Base-by-base conservation (phyloP, 176 grass and related monocot genomes). In the Eragrostis curvula region DNA sequence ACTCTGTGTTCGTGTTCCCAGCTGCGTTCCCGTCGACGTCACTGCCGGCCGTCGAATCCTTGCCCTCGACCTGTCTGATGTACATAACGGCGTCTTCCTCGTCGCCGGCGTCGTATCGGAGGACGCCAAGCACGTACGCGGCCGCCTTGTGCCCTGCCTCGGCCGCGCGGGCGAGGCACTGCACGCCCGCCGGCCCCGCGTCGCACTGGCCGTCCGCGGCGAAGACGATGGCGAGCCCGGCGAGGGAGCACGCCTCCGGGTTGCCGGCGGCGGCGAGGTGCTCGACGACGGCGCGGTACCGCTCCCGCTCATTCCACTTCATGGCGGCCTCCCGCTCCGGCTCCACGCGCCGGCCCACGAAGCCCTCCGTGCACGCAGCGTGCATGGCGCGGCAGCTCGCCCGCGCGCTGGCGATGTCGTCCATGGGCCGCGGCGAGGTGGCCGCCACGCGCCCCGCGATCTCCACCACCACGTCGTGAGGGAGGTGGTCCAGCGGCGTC, bases 211-310 rank as follows among this genome's bases (percentile, higher is more conserved):
- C 7, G 0, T 2, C 32, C 3, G 32, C 4, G 3, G 50, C 9
- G 49, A 88, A 89, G 52, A 70, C 24, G 6, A 76, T 63, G 16
- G 1, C 10, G 17, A 82, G 5, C 27, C 76, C 70, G 7, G 15
- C 7, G 12, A 65, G 6, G 82, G 71, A 89, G 65, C 77, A 64
- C 3, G 82, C 77, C 21, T 85, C 87, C 2, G 70, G 70, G 51
- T 89, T 89, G 30, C 62, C 81, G 0, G 18, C 62, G 3, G 0
- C 3, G 23, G 81, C 77, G 0, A 79, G 63, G 45, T 75, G 55
- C 13, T 6, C 0, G 27, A 89, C 50, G 45, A 89, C 24, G 63
- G 70, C 71, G 44, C 44, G 21, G 32, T 63, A 85, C n/a, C 32
- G 63, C 2, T 10, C 7, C 3, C 14, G 17, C 0, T 89, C 32